Evolutionary conservation across 352 stramenopile genomes (phyloP).

Genomic region (Albugo candida): DNA sequence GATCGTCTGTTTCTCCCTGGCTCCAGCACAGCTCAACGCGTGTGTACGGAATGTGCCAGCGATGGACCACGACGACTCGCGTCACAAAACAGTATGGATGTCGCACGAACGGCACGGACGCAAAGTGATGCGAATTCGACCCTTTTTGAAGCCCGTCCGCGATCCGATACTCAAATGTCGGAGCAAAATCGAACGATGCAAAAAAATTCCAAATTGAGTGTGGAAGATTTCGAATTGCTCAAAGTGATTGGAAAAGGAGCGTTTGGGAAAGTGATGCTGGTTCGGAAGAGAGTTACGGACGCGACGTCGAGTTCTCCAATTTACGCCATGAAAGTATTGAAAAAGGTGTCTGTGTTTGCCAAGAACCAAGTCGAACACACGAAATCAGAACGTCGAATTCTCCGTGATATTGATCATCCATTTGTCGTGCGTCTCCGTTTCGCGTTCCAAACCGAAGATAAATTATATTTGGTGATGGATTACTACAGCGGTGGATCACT

Average conservation of each 20-base stretch:
- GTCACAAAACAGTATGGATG: constrained; percentile 8
- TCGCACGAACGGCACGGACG: constrained; percentile 24
- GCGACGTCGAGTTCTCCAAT: constrained; percentile 48
- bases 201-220: constrained; percentile 47
- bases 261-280: constrained; percentile 94
- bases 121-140: constrained; percentile 31
- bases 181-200: constrained; percentile 27
- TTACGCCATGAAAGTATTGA: constrained; percentile 90
- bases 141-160: constrained; percentile 17
- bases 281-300: constrained; percentile 80
- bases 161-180: constrained; percentile 64
- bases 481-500: constrained; percentile 85
- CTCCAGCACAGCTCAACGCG: constrained; percentile 74
- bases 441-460: constrained; percentile 87
- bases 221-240: constrained; percentile 89
- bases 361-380: constrained; percentile 89
- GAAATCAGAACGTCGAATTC: constrained; percentile 79
- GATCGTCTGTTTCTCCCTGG: constrained; percentile 67
- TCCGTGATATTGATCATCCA: constrained; percentile 82
- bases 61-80: constrained; percentile 33
- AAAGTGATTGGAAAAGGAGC: constrained; percentile 91
- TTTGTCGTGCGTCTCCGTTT: constrained; percentile 88
- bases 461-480: constrained; percentile 85
- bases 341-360: constrained; percentile 80
- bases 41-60: constrained; percentile 73